These are phyloP conservation scores for Rehmannia glutinosa DNA, from an alignment of 257 asterid genomes.

Conservation along the genomic window DNA sequence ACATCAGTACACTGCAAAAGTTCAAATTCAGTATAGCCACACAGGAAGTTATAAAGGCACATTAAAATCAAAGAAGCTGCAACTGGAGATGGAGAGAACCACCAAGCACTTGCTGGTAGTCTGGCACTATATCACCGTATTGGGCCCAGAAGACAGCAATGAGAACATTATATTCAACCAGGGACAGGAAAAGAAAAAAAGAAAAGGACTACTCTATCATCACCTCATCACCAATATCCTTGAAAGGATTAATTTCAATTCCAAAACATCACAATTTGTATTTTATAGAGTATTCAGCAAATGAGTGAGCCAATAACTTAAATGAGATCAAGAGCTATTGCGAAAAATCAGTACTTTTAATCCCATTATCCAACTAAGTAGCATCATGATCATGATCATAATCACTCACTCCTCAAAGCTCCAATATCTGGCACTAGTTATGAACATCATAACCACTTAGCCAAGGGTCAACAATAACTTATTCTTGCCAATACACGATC, in stretches of 20 bases:
- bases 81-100: neutral
- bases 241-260: neutral
- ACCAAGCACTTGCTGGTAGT: neutral
- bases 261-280: neutral
- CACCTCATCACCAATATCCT: neutral
- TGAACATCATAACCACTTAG: neutral
- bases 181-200: neutral
- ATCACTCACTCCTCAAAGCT: slow-evolving; percentile 3
- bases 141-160: neutral
- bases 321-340: neutral
- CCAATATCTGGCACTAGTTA: neutral
- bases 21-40: neutral
- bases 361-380: neutral
- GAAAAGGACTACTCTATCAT: neutral
- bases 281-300: neutral
- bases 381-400: neutral
- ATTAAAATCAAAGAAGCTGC: neutral
- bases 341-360: neutral
- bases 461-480: neutral
- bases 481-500: neutral
- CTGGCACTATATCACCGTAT: neutral
- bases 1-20: neutral
- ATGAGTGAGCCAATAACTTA: neutral
- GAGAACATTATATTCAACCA: neutral
- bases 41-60: neutral